phyloP scores from a whole-genome alignment of 2,329 filamentous ascomycete genomes.

The Berkeleyomyces basicola region DNA sequence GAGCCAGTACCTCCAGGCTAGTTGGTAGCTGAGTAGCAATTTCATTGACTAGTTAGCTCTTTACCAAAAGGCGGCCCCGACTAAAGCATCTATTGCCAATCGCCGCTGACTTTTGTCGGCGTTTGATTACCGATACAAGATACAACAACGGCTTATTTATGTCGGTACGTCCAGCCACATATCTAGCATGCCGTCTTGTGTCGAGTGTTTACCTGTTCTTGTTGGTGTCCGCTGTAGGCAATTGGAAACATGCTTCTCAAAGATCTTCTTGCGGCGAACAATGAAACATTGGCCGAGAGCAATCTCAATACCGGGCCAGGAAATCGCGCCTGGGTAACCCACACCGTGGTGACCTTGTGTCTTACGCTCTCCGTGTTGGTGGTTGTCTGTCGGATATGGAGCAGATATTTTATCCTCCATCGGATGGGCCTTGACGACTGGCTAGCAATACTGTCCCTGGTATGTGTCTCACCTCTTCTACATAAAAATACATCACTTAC shows the following conservation, averaged over 20 bases:
- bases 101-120: too few relatives aligned
- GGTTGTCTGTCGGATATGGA: slow-evolving; percentile 17
- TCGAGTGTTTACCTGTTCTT: too few relatives aligned
- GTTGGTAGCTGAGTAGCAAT: too few relatives aligned
- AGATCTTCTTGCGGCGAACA: neutral
- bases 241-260: neutral
- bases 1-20: too few relatives aligned
- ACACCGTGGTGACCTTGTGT: slow-evolving; percentile 15
- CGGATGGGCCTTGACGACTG: slow-evolving; percentile 18
- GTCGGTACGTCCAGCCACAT: too few relatives aligned
- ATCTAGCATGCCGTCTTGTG: too few relatives aligned
- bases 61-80: too few relatives aligned
- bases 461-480: slow-evolving; percentile 10
- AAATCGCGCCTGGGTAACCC: slow-evolving; percentile 13
- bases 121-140: too few relatives aligned
- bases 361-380: slow-evolving; percentile 14
- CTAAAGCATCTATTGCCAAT: too few relatives aligned
- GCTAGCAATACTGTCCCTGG: slow-evolving; percentile 17
- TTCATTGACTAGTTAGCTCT: too few relatives aligned
- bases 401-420: slow-evolving; percentile 16
- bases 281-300: neutral
- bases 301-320: neutral
- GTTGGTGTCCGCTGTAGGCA: neutral
- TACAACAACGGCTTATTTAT: too few relatives aligned
- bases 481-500: neutral